Base-by-base conservation (phyloP, 768 basidiomycete species). In the Tylopilus sp. region DNA sequence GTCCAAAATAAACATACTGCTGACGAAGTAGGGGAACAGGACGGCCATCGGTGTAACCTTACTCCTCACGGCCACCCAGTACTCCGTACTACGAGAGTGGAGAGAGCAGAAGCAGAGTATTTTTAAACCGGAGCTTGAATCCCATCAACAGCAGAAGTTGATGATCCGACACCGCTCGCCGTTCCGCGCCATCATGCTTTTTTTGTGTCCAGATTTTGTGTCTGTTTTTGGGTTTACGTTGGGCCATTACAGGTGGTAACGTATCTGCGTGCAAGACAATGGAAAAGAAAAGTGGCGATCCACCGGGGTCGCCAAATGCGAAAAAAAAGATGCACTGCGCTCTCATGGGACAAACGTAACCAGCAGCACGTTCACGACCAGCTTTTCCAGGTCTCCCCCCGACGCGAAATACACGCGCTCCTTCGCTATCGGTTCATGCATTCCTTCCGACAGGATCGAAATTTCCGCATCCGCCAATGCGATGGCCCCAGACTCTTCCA, bases 331-430 rank as follows among this genome's bases (percentile, higher is more conserved):
- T n/a, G 9, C 7, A 7, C 15, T n/a, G 36, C 36, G 36, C 3
- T 39, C 38, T 77, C 70, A 85, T 42, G 83, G 81, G 56, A 90
- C 79, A 55, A 74, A 90, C 4, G 82, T 79, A 21, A 90, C 84
- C 41, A 91, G 59, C 46, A 90, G 65, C n/a, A 82, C 79, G 65
- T 91, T 90, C 20, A 91, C 85, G 5, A 88, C 76, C 50, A 91
- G 65, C 68, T 83, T 89, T 63, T 87, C 82, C 63, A 90, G 62
- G 64, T 82, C 79, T 2, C 85, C 84, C 13, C 74, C 73, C 4
- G 81, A 77, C 4, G 88, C 78, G 50, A 90, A 86, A 38, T 81
- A 79, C 2, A 89, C 87, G 7, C 82, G 75, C 57, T 86, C 81
- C 65, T 81, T 85, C 20, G 85, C 79, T 28, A 82, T 74, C 8